These are phyloP conservation scores for Psilocybe mexicana DNA, from an alignment of 1,284 basidiomycete species.

Conservation along the genomic window DNA sequence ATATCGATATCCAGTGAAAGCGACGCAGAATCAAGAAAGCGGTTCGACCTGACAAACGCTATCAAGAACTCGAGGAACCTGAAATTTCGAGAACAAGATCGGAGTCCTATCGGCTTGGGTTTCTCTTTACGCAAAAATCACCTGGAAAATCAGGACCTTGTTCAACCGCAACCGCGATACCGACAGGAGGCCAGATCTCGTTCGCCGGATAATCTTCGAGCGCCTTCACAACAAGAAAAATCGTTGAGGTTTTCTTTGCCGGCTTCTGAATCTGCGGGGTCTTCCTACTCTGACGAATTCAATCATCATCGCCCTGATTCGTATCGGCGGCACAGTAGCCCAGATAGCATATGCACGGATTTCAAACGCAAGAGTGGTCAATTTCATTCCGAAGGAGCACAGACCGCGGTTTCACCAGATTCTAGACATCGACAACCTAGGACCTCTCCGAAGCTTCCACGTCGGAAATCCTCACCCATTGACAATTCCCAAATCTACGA, in stretches of 20 bases:
- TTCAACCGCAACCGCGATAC: background rate
- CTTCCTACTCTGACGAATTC: constrained; percentile 24
- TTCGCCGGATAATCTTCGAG: background rate
- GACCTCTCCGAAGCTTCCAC: constrained; percentile 5
- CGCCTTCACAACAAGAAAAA: constrained; percentile 19
- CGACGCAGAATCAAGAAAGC: constrained; percentile 15
- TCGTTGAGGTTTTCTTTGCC: constrained; percentile 29
- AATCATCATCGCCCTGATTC: background rate
- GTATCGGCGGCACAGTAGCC: background rate
- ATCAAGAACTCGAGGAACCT: background rate
- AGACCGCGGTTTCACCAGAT: background rate
- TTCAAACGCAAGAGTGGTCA: background rate
- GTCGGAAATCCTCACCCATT: background rate
- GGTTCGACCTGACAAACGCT: background rate
- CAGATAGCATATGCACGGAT: background rate
- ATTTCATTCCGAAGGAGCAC: background rate
- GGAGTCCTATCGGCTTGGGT: constrained; percentile 18
- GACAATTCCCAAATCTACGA: background rate
- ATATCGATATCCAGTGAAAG: constrained; percentile 29
- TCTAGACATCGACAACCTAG: background rate
- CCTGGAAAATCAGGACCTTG: background rate
- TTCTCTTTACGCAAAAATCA: constrained; percentile 14
- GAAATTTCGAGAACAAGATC: background rate
- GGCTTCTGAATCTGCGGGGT: constrained; percentile 25
- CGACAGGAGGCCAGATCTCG: background rate